Conservation (phyloP, 1,139 yeast species). For the Maudiozyma humilis region DNA sequence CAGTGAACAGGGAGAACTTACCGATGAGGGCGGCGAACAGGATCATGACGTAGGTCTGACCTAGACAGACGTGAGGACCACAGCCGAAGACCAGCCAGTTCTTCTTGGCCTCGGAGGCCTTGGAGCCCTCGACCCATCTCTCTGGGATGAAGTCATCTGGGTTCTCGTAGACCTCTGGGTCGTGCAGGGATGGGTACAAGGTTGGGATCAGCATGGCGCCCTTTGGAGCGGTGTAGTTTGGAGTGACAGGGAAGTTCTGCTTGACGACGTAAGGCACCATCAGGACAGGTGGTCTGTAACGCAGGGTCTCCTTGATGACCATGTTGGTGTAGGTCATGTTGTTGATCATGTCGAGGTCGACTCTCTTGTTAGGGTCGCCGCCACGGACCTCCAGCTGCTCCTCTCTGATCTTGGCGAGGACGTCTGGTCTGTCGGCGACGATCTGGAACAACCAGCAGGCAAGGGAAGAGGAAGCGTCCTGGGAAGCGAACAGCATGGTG, state of each 20-base stretch:
- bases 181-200: slow-evolving; percentile 89
- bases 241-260: slow-evolving; percentile 73
- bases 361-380: slow-evolving; percentile 56
- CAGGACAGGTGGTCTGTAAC: slow-evolving; percentile 93
- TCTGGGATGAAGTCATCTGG: slow-evolving; percentile 95
- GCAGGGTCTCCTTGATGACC: slow-evolving; percentile 85
- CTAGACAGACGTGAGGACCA: slow-evolving; percentile 93
- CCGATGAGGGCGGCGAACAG: slow-evolving; percentile 86
- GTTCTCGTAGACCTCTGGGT: slow-evolving; percentile 88
- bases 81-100: slow-evolving; percentile 96
- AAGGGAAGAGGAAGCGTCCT: slow-evolving; percentile 95
- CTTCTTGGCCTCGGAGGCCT: slow-evolving; percentile 57
- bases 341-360: slow-evolving; percentile 67
- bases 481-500: slow-evolving; percentile 94
- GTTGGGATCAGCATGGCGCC: slow-evolving; percentile 97
- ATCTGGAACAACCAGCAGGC: slow-evolving; percentile 98
- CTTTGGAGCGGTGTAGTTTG: slow-evolving; percentile 83
- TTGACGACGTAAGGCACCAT: slow-evolving; percentile 97
- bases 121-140: slow-evolving; percentile 74
- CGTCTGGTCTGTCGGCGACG: slow-evolving; percentile 91
- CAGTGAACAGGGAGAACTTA: slow-evolving; percentile 70
- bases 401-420: slow-evolving; percentile 72
- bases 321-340: slow-evolving; percentile 78
- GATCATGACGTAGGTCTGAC: slow-evolving; percentile 88
- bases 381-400: slow-evolving; percentile 82